Base-by-base conservation (phyloP, 23 red algal species). In the Cyanidiococcus yangmingshanensis region DNA sequence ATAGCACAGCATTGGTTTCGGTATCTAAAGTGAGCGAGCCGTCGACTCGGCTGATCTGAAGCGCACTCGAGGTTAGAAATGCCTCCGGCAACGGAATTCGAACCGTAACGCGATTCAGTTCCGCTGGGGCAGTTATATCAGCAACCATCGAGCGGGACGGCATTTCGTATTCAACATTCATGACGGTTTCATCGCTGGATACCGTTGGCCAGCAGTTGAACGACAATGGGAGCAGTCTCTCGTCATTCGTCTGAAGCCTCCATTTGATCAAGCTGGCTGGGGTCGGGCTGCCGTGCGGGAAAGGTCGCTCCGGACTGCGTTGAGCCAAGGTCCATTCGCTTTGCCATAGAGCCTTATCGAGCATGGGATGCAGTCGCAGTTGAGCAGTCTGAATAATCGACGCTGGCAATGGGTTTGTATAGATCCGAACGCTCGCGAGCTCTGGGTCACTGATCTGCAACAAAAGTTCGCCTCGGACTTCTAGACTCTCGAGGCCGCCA, bases 101-200 rank as follows among this genome's bases (percentile, higher is more conserved):
- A 32, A 98, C 90, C n/a, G 83, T 63, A 2, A 98, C 87, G 59
- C 89, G 76, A 24, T 84, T 37, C 25, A 98, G 80, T 58, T 88
- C 87, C 17, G 50, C 41, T 25, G 77, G 35, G 32, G 76, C 76
- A 0, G 83, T 77, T 21, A 54, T 15, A 21, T 54, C 45, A 21
- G 45, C 7, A 54, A 54, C 45, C 45, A 21, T 15, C 21, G 45
- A 7, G 45, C 45, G 45, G 21, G 45, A 54, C 31, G 78, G 75
- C 50, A 91, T 85, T 50, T 98, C 94, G 74, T 98, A 98, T 67
- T 98, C 94, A 38, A 98, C 83, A 50, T 89, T 98, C 7, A 98
- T 88, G 25, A 80, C 57, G 50, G 83, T 87, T 32, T 98, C 94
- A 58, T 79, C 59, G 1, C 85, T 86, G 45, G 59, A 87, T 39